Conservation (phyloP, 768 basidiomycete genomes). For the Tulasnella sp. region DNA sequence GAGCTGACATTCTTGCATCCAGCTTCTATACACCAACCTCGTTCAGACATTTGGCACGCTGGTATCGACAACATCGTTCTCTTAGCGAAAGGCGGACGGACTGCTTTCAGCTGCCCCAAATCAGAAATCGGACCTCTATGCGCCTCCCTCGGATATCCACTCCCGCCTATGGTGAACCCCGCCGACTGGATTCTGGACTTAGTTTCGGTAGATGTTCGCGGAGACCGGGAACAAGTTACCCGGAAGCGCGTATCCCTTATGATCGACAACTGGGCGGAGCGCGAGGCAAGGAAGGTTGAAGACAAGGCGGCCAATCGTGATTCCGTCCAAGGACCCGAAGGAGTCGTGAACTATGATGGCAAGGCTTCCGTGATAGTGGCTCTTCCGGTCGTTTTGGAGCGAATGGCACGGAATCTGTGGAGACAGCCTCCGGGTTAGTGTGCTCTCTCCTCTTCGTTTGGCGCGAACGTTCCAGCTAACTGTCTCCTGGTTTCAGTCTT, state of each 20-base stretch:
- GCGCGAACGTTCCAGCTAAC: not conserved
- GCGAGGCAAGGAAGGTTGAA: not conserved
- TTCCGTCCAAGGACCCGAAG: not conserved
- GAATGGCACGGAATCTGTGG: slow-evolving; percentile 25
- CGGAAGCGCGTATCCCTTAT: slow-evolving; percentile 11
- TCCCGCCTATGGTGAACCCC: slow-evolving; percentile 24
- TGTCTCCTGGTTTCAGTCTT: slow-evolving; percentile 18
- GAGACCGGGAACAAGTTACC: not conserved
- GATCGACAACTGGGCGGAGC: slow-evolving; percentile 15
- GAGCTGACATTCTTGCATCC: not conserved
- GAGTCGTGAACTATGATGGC: not conserved
- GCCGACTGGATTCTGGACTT: slow-evolving; percentile 27
- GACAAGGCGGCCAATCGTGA: not conserved
- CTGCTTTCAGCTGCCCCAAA: slow-evolving; percentile 23
- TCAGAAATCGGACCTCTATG: slow-evolving; percentile 15
- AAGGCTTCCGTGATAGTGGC: slow-evolving; percentile 16
- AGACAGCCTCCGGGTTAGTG: slow-evolving; percentile 23
- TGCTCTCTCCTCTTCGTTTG: not conserved
- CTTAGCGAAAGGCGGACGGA: slow-evolving; percentile 29
- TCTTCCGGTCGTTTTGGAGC: slow-evolving; percentile 23
- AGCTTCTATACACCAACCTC: slow-evolving; percentile 35
- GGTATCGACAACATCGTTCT: slow-evolving; percentile 32
- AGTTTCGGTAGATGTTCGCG: slow-evolving; percentile 22
- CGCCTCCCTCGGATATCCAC: not conserved
- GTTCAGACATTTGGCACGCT: slow-evolving; percentile 33